Base-by-base conservation (phyloP, 2,329 filamentous ascomycete species). In the Nothomitra cinnamomea region DNA sequence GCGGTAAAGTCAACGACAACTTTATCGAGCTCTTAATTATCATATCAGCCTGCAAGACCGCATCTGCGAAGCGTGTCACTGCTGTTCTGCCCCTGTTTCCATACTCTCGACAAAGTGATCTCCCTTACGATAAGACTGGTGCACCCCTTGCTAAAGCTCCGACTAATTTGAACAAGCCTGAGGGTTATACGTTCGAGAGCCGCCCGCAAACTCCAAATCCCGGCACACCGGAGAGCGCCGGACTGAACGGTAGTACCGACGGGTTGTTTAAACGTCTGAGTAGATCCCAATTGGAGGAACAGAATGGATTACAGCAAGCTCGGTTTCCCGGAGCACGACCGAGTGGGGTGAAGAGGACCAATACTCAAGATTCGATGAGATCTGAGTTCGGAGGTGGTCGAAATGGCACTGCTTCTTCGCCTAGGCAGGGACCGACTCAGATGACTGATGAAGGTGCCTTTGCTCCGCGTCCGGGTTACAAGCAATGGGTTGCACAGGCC, bases 401-500 rank as follows among this genome's bases (percentile, higher is more conserved):
- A 15, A 36, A 47, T 15, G 40, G 41, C 10, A 41, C 12, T 36
- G 21, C 52, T 17, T 13, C 52, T 15, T 56, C 58, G 22, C 61
- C 61, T 56, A 73, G 70, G 12, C 24, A 49, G 15, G 22, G 45
- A n/a, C 35, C 19, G 21, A 43, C 50, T 7, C 35, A 43, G 19
- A 43, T 41, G 13, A 52, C 19, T 22, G 50, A 43, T 8, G 53
- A 40, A 25, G 38, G 52, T 7, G 77, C 5, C 80, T 85, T 85
- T 66, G 79, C 87, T 65, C 82, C 87, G 19, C 89, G 90, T 65
- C 87, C 89, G 6, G 92, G 92, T 51, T 98, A 98, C 69, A 92
- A 92, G 72, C 87, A 95, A 71, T 98, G 92, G 92, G 90, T 98
- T 58, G 92, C 92, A 21, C 92, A 96, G 70, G 89, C 92, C 42